phyloP scores from a whole-genome alignment of 2,329 filamentous ascomycete genomes.

The Ciborinia camelliae region DNA sequence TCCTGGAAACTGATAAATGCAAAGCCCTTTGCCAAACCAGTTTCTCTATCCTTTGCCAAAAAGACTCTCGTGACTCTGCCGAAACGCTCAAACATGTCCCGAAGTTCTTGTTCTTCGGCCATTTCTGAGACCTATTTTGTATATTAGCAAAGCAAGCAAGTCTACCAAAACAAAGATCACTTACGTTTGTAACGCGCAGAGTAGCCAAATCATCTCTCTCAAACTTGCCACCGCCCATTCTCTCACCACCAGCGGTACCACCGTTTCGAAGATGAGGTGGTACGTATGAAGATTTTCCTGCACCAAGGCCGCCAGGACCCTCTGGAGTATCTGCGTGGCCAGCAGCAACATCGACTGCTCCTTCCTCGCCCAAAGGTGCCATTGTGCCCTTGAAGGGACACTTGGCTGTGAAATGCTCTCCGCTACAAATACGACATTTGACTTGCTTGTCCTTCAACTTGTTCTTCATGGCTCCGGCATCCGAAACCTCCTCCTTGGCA shows the following conservation, averaged over 20 bases:
- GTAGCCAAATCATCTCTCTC: slow-evolving; percentile 96
- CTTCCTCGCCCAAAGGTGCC: slow-evolving; percentile 72
- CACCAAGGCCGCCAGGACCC: slow-evolving; percentile 56
- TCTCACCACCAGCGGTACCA: slow-evolving; percentile 64
- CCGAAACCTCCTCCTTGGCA: slow-evolving; percentile 75
- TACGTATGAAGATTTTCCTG: slow-evolving; percentile 80
- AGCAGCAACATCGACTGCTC: slow-evolving; percentile 52
- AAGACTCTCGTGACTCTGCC: slow-evolving; percentile 97
- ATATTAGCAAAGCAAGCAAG: slow-evolving; percentile 22
- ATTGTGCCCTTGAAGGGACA: slow-evolving; percentile 99
- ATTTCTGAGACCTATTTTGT: slow-evolving; percentile 78
- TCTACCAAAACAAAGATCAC: slow-evolving; percentile 40
- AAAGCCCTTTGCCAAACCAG: slow-evolving; percentile 94
- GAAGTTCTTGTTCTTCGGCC: slow-evolving; percentile 91
- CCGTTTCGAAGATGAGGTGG: slow-evolving; percentile 84
- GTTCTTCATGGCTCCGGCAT: slow-evolving; percentile 72
- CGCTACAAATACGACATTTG: slow-evolving; percentile 98
- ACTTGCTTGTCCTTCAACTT: slow-evolving; percentile 98
- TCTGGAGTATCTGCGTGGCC: slow-evolving; percentile 44
- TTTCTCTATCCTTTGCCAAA: slow-evolving; percentile 96
- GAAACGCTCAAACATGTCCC: slow-evolving; percentile 97
- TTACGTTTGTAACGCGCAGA: slow-evolving; percentile 93
- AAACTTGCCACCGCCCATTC: slow-evolving; percentile 82
- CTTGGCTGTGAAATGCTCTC: slow-evolving; percentile 98
- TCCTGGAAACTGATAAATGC: slow-evolving; percentile 98